Evolutionary conservation across 805 yeast genomes (phyloP), one percentile per base, ranked within the genome.

Genomic region (Metahyphopichia silvanorum): DNA sequence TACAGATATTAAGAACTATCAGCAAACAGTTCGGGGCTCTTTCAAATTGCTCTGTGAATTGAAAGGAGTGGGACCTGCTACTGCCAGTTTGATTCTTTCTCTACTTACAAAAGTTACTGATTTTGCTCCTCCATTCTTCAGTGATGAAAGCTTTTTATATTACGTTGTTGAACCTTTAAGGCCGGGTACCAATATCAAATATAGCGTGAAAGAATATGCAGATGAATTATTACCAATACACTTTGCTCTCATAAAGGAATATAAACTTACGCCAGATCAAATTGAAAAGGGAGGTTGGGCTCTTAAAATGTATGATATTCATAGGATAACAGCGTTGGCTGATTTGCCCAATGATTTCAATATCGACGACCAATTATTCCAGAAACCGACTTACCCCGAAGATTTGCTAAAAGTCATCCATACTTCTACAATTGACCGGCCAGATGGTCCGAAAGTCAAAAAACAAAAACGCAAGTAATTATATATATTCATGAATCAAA

Each of bases 31-130:
- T 5, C 55, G 51, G 28, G 35, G 38, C 8, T 34, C 66, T 3
- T 29, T 69, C 31, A 58, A 57, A 20, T 41, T 38, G 16, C 32
- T 63, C 4, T 61, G 69, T 37, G 55, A 53, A 24, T 50, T 71
- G 24, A 51, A 52, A 27, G 77, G 76, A 0, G 73, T 71, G 4
- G 77, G 77, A 0, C 75, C 76, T 1, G 77, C 77, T 5, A 71
- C 75, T 5, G 72, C 68, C 3, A 66, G 74, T 26, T 52, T 71
- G 33, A 44, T 71, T 0, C 39, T 66, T 25, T 69, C 75, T 1
- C 39, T 70, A 13, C 29, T 51, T 20, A n/a, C 23, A 24, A 37
- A 48, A 17, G 39, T 55, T 17, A 39, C 46, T 18, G 31, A 25
- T 2, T 40, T 54, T 16, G 51, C 63, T 2, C 70, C 71, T 1